Percentiles rank a stretch among this genome's conserved stretches.
These are phyloP conservation scores for Lactifluus rugatus DNA, from an alignment of 768 basidiomycete species.

Conservation along the genomic window DNA sequence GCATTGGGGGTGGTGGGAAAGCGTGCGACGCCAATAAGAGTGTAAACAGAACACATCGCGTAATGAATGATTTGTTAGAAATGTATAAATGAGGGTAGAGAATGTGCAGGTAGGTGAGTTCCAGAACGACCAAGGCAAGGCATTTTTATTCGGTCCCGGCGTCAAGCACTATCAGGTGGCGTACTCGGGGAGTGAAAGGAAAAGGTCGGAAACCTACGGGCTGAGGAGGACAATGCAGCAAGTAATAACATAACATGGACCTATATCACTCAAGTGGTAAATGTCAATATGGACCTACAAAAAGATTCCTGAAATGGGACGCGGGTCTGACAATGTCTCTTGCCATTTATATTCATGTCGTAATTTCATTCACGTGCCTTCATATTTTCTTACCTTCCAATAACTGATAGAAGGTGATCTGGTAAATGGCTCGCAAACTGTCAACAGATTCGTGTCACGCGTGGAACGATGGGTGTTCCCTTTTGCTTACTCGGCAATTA, in stretches of 20 bases:
- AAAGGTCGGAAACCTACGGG: neutral
- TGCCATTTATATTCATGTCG: neutral
- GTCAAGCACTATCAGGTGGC: neutral
- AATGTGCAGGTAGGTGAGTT: neutral
- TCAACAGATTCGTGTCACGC: slow-evolving; percentile 6
- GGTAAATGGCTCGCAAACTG: slow-evolving; percentile 11
- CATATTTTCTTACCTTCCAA: neutral
- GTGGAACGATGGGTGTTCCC: neutral
- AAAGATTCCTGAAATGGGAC: neutral
- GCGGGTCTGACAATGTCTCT: neutral
- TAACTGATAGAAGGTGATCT: neutral
- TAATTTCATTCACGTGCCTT: neutral
- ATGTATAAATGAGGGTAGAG: neutral
- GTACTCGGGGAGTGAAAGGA: neutral
- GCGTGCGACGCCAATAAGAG: neutral
- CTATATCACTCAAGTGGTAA: neutral
- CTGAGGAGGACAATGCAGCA: neutral
- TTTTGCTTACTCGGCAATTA: neutral
- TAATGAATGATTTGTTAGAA: neutral
- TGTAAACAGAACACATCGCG: neutral
- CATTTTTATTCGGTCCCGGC: slow-evolving; percentile 4
- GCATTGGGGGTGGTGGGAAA: neutral
- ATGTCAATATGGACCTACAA: slow-evolving; percentile 10
- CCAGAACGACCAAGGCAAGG: neutral
- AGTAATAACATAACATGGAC: neutral